Evolutionary conservation across 1,284 basidiomycete genomes (phyloP), one percentile per base, ranked within the genome.

Genomic region (Grifola frondosa): DNA sequence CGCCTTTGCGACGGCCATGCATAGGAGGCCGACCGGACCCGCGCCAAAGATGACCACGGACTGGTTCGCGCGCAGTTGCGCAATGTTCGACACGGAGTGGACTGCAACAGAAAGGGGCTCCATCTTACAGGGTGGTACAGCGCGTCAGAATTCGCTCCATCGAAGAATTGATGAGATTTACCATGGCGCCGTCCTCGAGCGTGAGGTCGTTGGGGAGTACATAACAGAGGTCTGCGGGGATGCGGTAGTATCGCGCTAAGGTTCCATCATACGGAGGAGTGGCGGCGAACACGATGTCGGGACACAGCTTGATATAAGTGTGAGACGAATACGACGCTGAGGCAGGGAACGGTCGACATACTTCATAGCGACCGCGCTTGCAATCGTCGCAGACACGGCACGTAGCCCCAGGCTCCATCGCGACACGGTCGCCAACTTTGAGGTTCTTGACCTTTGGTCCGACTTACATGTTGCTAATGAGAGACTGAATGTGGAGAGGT

Each of bases 71-170:
- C 78, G 79, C 63, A 97, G 75, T 28, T 76, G 69, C 17, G 87
- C 94, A 28, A 93, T 74, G 56, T 78, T 88, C 34, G 81, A 78
- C 24, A 97, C 86, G 1, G 91, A 84, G 65, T 98, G 94, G 11
- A 97, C 80, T 6, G 84, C 96, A 25, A 98, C 96, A 13, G 91
- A 83, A 29, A 97, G 80, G 7, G 96, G 96, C 66, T 98, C 95
- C 74, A 97, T 94, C 88, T 90, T 56, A 7, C n/a, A n/a, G n/a
- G n/a, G n/a, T n/a, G n/a, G n/a, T n/a, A n/a, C n/a, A n/a, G n/a
- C n/a, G n/a, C n/a, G n/a, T n/a, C n/a, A 23, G 11, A 37, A 24
- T 24, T 10, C n/a, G n/a, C n/a, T n/a, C n/a, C n/a, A n/a, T 37
- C 10, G 11, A 10, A n/a, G 21, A 11, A 16, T 9, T 8, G 20